Evolutionary conservation across 1,284 basidiomycete species (phyloP).

Genomic region (Apiotrichum gracile): DNA sequence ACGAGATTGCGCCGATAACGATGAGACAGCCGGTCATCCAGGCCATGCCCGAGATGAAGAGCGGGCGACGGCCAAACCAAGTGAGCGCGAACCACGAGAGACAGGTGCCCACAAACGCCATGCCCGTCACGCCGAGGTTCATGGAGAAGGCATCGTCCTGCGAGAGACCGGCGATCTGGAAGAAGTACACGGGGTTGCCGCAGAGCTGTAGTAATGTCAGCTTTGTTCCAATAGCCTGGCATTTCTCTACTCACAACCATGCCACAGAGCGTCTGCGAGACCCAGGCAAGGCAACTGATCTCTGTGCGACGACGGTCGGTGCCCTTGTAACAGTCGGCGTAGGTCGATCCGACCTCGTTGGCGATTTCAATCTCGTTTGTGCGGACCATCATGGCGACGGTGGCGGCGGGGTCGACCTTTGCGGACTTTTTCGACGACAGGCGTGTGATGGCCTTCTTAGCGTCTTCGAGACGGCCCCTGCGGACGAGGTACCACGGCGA

Average conservation of each 20-base stretch:
- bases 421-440: slow-evolving; percentile 16
- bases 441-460: slow-evolving; percentile 17
- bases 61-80: slow-evolving; percentile 45
- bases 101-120: slow-evolving; percentile 44
- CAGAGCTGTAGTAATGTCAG: slow-evolving; percentile 10
- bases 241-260: slow-evolving; percentile 11
- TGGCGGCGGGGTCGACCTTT: slow-evolving; percentile 24
- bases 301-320: slow-evolving; percentile 18
- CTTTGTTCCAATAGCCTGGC: background rate
- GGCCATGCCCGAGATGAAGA: slow-evolving; percentile 49
- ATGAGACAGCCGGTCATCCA: slow-evolving; percentile 46
- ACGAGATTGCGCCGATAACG: slow-evolving; percentile 43
- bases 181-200: slow-evolving; percentile 22
- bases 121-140: slow-evolving; percentile 42
- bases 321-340: slow-evolving; percentile 30
- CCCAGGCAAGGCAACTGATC: slow-evolving; percentile 12
- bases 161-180: slow-evolving; percentile 19
- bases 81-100: slow-evolving; percentile 39
- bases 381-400: slow-evolving; percentile 42
- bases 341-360: slow-evolving; percentile 15
- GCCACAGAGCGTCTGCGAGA: slow-evolving; percentile 23
- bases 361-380: slow-evolving; percentile 39
- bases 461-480: slow-evolving; percentile 24
- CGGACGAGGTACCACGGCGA: slow-evolving; percentile 37
- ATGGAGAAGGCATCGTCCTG: slow-evolving; percentile 16